Conservation (phyloP, 345 rosid genomes). For the Mercurialis annua region DNA sequence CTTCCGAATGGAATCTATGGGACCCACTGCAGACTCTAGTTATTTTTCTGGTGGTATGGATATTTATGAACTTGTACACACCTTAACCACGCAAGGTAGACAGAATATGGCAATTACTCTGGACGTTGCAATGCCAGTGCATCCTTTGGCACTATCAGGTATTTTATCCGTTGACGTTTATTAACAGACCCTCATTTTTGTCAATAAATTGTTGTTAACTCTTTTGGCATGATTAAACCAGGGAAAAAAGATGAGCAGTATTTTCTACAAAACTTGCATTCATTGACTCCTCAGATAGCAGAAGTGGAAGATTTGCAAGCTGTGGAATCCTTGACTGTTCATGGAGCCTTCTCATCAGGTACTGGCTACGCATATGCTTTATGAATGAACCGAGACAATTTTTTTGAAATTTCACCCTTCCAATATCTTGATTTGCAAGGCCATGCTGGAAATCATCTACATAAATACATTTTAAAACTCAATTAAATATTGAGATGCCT, state of each 20-base stretch:
- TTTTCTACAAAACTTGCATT: slow-evolving; percentile 43
- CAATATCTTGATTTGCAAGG: background rate
- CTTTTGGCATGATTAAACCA: slow-evolving; percentile 20
- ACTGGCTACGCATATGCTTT: slow-evolving; percentile 6
- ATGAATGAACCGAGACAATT: background rate
- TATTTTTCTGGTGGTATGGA: slow-evolving; percentile 54
- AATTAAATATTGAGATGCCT: background rate
- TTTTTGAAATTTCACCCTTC: background rate
- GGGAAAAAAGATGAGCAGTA: slow-evolving; percentile 44
- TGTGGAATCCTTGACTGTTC: slow-evolving; percentile 61
- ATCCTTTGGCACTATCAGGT: slow-evolving; percentile 53
- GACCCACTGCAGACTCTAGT: slow-evolving; percentile 42
- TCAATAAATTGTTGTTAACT: slow-evolving; percentile 9
- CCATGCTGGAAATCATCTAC: background rate
- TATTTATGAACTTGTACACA: slow-evolving; percentile 51
- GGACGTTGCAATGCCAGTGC: slow-evolving; percentile 79
- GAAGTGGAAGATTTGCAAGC: slow-evolving; percentile 66
- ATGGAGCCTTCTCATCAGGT: slow-evolving; percentile 71
- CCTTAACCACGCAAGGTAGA: slow-evolving; percentile 62
- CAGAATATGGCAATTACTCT: slow-evolving; percentile 63
- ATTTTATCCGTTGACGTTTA: slow-evolving; percentile 11
- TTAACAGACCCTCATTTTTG: background rate
- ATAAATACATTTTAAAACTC: background rate
- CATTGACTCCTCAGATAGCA: slow-evolving; percentile 67
- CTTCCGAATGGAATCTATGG: slow-evolving; percentile 55